phyloP scores from a whole-genome alignment of 108 stramenopile genomes.

The Cylindrotheca fusiformis region DNA sequence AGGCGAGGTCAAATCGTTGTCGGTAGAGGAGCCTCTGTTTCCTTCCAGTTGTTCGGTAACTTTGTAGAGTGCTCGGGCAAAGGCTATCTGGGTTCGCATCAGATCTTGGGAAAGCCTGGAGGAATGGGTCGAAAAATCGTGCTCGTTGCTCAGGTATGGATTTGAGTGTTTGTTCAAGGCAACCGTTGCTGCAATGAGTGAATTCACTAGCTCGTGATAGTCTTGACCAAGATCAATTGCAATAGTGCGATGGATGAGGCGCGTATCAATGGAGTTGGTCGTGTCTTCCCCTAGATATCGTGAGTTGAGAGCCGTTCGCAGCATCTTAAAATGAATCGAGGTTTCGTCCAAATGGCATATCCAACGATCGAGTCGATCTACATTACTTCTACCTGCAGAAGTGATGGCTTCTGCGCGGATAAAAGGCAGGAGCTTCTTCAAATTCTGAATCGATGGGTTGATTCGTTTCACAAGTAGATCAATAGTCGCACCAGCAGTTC shows the following conservation, averaged over 20 bases:
- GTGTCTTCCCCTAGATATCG: slow-evolving; percentile 37
- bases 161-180: slow-evolving; percentile 5
- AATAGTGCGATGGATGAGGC: slow-evolving; percentile 19
- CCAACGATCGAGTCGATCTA: slow-evolving; percentile 8
- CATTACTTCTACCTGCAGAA: neutral
- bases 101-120: too few relatives aligned
- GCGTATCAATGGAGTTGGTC: slow-evolving; percentile 15
- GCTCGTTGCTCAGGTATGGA: too few relatives aligned
- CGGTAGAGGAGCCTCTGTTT: too few relatives aligned
- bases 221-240: slow-evolving; percentile 25
- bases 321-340: slow-evolving; percentile 31
- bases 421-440: slow-evolving; percentile 18
- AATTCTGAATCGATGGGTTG: slow-evolving; percentile 4
- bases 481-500: slow-evolving; percentile 31
- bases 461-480: slow-evolving; percentile 28
- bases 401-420: neutral
- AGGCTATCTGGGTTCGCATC: too few relatives aligned
- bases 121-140: too few relatives aligned
- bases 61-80: too few relatives aligned
- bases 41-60: too few relatives aligned
- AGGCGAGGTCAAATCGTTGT: neutral
- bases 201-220: slow-evolving; percentile 18
- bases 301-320: slow-evolving; percentile 26
- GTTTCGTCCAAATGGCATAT: slow-evolving; percentile 21
- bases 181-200: slow-evolving; percentile 15